These are phyloP conservation scores for Russula dissimulans DNA, from an alignment of 768 basidiomycete species.

Conservation along the genomic window DNA sequence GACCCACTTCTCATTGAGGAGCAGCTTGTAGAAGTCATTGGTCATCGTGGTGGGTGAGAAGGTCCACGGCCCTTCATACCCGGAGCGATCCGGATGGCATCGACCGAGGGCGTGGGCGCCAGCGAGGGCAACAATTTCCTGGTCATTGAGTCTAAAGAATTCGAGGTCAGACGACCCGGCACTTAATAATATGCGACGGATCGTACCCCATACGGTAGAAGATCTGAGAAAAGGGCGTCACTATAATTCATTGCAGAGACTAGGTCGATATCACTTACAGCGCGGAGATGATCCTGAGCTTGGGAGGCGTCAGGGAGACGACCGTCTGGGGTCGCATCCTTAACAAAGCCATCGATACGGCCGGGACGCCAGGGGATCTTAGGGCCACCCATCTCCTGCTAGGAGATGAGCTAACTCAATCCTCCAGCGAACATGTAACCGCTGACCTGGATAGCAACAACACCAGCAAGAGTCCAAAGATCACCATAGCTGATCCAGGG, in stretches of 20 bases:
- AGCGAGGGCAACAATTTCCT: conserved; percentile 91
- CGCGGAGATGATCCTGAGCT: conserved; percentile 77
- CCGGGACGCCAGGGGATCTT: conserved; percentile 91
- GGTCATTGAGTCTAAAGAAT: conserved; percentile 71
- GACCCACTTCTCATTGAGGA: conserved; percentile 87
- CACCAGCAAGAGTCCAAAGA: conserved; percentile 93
- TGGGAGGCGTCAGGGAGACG: conserved; percentile 83
- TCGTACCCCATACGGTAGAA: conserved; percentile 81
- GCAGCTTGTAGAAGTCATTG: conserved; percentile 79
- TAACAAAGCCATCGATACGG: conserved; percentile 75
- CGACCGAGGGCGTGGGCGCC: conserved; percentile 96
- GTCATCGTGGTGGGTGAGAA: conserved; percentile 86
- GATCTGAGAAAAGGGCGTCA: conserved; percentile 35
- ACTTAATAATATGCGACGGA: background rate
- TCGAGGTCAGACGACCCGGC: background rate
- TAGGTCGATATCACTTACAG: conserved; percentile 34
- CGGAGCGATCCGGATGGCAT: conserved; percentile 76
- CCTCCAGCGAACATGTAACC: background rate
- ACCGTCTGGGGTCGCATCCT: conserved; percentile 74
- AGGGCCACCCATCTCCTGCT: conserved; percentile 83
- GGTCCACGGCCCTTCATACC: conserved; percentile 89
- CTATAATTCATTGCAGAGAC: background rate
- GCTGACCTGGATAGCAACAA: conserved; percentile 68
- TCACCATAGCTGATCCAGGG: conserved; percentile 95
- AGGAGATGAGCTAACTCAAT: background rate